Evolutionary conservation across 129 eudicot species (phyloP).

Genomic region (carrot (Daucus carota)): DH1_v3.0 NC_030386.2:29784001-29784500

Average conservation of each 20-base stretch:
- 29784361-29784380: constrained; percentile 44
- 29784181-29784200: constrained; percentile 1
- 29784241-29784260: background rate
- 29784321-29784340: constrained; percentile 20
- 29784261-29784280: background rate
- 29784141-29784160: constrained; percentile 14
- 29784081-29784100: constrained; percentile 54
- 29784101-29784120: constrained; percentile 10
- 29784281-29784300: constrained; percentile 24
- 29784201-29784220: background rate
- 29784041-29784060: constrained; percentile 20
- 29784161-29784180: constrained; percentile 8
- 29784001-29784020: no score
- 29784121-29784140: constrained; percentile 21
- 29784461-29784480: constrained; percentile 73
- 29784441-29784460: constrained; percentile 79
- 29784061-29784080: constrained; percentile 18
- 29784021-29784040: background rate
- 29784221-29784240: background rate
- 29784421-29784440: constrained; percentile 80
- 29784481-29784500: constrained; percentile 97
- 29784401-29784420: constrained; percentile 85
- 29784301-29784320: constrained; percentile 26
- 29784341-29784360: constrained; percentile 55
- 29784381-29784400: constrained; percentile 68